Percentiles rank a stretch among this genome's conserved stretches.
phyloP scores from a whole-genome alignment of 2,329 filamentous ascomycete species.

The Ophiocordyceps unilateralis region DNA sequence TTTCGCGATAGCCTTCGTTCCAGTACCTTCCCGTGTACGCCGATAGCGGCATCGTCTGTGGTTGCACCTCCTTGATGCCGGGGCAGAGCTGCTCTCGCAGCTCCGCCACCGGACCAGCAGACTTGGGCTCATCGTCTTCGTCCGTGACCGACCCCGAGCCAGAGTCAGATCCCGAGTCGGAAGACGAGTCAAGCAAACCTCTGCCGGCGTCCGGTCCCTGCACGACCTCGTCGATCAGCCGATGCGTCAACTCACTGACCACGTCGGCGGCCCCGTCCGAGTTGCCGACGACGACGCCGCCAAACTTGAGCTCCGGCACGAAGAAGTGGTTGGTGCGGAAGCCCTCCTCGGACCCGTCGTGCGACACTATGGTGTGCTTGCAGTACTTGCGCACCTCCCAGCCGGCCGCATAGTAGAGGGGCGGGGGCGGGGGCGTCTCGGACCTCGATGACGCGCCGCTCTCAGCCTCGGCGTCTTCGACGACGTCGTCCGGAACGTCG shows the following conservation, averaged over 20 bases:
- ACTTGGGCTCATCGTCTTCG: not conserved
- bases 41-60: constrained; percentile 2
- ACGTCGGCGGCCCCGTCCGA: constrained; percentile 5
- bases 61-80: not conserved
- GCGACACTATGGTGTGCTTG: constrained; percentile 7
- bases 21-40: constrained; percentile 9
- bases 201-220: not conserved
- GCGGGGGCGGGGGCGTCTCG: not conserved
- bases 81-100: constrained; percentile 2
- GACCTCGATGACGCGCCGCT: not conserved
- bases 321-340: constrained; percentile 11
- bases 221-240: constrained; percentile 7
- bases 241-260: constrained; percentile 5
- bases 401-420: constrained; percentile 7
- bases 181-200: not conserved
- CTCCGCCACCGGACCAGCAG: not conserved
- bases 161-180: not conserved
- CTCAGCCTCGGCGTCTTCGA: not conserved
- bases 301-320: constrained; percentile 10
- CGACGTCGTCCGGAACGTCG: not conserved
- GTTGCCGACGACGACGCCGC: constrained; percentile 10
- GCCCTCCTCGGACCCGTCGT: constrained; percentile 10
- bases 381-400: constrained; percentile 9
- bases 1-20: constrained; percentile 10
- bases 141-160: not conserved